phyloP scores from a whole-genome alignment of 2,329 filamentous ascomycete genomes.

The Colletotrichum melonis region DNA sequence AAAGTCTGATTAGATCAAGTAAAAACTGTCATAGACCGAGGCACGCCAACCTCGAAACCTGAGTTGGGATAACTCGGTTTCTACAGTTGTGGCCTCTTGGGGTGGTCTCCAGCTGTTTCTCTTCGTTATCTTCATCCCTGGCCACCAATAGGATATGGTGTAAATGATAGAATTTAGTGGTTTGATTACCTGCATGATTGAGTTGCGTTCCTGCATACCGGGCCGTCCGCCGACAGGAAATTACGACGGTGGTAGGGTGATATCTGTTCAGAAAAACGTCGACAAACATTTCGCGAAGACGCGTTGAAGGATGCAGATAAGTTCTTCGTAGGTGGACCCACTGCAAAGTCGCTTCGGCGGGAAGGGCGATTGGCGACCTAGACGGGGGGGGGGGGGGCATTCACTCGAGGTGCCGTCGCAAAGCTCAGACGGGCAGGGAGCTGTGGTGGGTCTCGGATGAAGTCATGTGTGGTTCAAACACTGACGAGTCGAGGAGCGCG shows the following conservation, averaged over 20 bases:
- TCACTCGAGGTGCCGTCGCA: background rate
- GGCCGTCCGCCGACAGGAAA: conserved; percentile 4
- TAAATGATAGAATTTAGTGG: conserved; percentile 25
- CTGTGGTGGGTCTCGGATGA: conserved; percentile 21
- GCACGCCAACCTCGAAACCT: conserved; percentile 57
- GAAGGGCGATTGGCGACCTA: conserved; percentile 1
- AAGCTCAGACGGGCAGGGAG: conserved; percentile 18
- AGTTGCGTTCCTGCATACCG: conserved; percentile 29
- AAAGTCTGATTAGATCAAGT: conserved; percentile 76
- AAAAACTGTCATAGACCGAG: conserved; percentile 56
- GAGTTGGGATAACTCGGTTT: conserved; percentile 61
- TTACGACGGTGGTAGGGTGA: conserved; percentile 4
- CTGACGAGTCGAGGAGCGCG: background rate
- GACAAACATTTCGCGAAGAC: conserved; percentile 23
- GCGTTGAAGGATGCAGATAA: conserved; percentile 30
- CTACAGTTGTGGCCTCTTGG: conserved; percentile 43
- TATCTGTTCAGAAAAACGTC: background rate
- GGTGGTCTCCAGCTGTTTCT: conserved; percentile 47
- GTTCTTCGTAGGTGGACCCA: conserved; percentile 19
- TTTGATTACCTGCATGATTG: conserved; percentile 36
- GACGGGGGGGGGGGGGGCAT: background rate
- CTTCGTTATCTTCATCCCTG: conserved; percentile 54
- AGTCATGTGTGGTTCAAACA: conserved; percentile 7
- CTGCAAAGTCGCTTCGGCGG: background rate
- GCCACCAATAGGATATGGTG: conserved; percentile 30